Percentiles rank a stretch among this genome's conserved stretches.
Conservation (phyloP, 345 rosid genomes). For the Corymbia maculata region DNA sequence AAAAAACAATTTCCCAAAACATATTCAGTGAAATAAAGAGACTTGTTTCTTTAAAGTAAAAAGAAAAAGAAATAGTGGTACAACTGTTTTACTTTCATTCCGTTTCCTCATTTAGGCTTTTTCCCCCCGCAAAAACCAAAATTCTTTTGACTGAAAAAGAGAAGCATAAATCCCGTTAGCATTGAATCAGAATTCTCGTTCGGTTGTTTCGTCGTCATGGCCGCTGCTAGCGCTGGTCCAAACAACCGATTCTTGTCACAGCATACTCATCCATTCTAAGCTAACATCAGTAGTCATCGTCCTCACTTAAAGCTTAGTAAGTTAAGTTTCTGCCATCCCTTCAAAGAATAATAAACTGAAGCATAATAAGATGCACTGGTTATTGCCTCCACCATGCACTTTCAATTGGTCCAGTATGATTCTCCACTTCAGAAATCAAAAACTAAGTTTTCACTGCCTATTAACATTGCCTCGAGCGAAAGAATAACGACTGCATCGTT, state of each 20-base stretch:
- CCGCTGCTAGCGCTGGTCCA: neutral
- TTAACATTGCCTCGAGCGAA: neutral
- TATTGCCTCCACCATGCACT: neutral
- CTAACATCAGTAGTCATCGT: neutral
- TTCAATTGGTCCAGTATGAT: neutral
- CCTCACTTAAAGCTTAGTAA: neutral
- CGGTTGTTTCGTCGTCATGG: neutral
- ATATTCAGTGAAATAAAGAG: neutral
- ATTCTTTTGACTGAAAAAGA: too few relatives aligned
- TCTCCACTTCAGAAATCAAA: neutral
- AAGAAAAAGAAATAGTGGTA: neutral
- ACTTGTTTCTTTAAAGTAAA: neutral
- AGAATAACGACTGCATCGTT: neutral
- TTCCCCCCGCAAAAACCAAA: too few relatives aligned
- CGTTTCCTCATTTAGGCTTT: neutral
- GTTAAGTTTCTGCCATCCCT: neutral
- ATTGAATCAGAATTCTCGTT: neutral
- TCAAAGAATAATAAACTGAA: neutral
- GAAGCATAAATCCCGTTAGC: too few relatives aligned
- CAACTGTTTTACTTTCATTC: neutral
- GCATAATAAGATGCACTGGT: neutral
- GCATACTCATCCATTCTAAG: neutral
- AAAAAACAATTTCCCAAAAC: neutral
- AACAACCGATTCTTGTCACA: neutral
- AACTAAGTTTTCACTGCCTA: neutral